These are phyloP conservation scores for Chiua sp. DNA, from an alignment of 1,284 basidiomycete species.

Conservation along the genomic window DNA sequence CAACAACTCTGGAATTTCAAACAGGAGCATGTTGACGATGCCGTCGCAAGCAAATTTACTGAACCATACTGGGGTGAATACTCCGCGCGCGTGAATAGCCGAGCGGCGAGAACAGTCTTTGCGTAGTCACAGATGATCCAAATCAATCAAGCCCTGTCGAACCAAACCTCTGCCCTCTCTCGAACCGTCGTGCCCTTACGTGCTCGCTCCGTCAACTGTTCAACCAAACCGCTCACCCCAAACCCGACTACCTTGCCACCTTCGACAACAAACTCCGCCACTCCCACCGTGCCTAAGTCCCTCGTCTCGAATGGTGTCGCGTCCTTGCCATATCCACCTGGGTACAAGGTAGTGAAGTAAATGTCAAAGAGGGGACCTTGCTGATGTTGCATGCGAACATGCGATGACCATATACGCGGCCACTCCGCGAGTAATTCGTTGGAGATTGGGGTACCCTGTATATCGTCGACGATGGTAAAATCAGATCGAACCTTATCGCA, in stretches of 20 bases:
- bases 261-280: constrained; percentile 27
- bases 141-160: constrained; percentile 19
- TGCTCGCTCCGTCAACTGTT: constrained; percentile 18
- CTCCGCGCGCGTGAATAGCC: no score
- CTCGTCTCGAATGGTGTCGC: constrained; percentile 33
- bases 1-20: no score
- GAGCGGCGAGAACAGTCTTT: no score
- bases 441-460: neutral
- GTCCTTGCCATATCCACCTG: constrained; percentile 36
- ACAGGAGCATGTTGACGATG: no score
- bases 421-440: constrained; percentile 33
- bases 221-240: constrained; percentile 26
- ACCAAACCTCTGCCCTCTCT: constrained; percentile 35
- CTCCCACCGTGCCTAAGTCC: neutral
- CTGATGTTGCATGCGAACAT: constrained; percentile 29
- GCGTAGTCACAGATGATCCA: no score
- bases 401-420: constrained; percentile 34
- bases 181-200: constrained; percentile 13
- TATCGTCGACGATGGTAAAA: constrained; percentile 20
- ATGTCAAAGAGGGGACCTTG: constrained; percentile 20
- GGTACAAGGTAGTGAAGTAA: constrained; percentile 27
- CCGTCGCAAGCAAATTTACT: no score
- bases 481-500: constrained; percentile 35
- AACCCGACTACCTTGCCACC: constrained; percentile 32
- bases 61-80: no score